Evolutionary conservation across 345 rosid genomes (phyloP), one percentile per base, ranked within the genome.

Genomic region (Melaleuca alternifolia): DNA sequence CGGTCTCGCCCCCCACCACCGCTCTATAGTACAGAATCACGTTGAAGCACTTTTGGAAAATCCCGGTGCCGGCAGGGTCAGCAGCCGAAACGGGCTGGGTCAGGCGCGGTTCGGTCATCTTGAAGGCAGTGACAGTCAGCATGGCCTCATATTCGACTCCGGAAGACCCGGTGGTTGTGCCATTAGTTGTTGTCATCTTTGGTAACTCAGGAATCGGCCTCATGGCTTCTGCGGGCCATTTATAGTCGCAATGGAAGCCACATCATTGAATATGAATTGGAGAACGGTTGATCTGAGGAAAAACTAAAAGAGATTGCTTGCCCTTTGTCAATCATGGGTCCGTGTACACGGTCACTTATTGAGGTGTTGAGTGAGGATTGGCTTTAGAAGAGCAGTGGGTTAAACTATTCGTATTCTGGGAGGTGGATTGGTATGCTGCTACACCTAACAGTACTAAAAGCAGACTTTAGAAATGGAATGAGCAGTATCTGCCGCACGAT

Each of bases 51-150:
- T 90, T 89, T 83, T 85, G 85, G 88, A 93, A 93, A 85, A 95
- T 86, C 84, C 89, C 92, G 1, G 88, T 86, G 46, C 91, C 90
- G 23, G 71, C 86, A 1, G 92, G 87, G 77, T 91, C 91, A 28
- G 50, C 50, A 1, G 75, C 90, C 15, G 76, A 89, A 50, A 95
- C 91, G 12, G 51, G 89, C n/a, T 91, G 93, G 4, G 87, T 75
- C 88, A 88, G 84, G 53, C 93, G 90, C n/a, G 94, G 95, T 6
- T 93, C 94, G 1, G 98, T 95, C 44, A 88, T 83, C 84, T 21
- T 87, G 52, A 48, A 75, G 14, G 99, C 94, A 26, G 88, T 65
- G 62, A 93, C 94, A 11, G 91, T 92, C 89, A 90, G 98, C 83
- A 93, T 81, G n/a, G 88, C 93, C 61, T 89, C 97, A 10, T 96